Conservation (phyloP, 2,329 filamentous ascomycete species). For the Diaporthe caulivora region DNA sequence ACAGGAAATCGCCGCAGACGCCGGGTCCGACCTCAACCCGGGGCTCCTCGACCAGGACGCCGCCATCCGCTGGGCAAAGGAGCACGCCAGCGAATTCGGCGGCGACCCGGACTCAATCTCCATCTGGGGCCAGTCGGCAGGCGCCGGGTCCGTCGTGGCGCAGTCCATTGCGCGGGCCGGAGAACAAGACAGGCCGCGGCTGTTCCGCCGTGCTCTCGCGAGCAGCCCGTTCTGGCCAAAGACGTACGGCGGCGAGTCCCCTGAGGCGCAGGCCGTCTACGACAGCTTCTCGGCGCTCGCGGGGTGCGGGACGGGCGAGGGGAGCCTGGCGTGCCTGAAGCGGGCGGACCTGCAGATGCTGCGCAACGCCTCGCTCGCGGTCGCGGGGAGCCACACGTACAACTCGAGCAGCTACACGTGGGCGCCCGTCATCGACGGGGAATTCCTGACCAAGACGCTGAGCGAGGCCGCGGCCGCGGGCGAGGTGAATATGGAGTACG, state of each 20-base stretch:
- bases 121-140: constrained; percentile 68
- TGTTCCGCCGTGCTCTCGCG: constrained; percentile 46
- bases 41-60: constrained; percentile 64
- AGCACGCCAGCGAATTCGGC: constrained; percentile 61
- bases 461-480: constrained; percentile 55
- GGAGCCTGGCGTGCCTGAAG: constrained; percentile 69
- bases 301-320: constrained; percentile 56
- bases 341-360: constrained; percentile 63
- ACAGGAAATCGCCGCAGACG: constrained; percentile 56
- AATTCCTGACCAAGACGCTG: constrained; percentile 62
- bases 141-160: constrained; percentile 64
- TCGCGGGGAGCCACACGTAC: constrained; percentile 64
- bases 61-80: constrained; percentile 62
- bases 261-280: constrained; percentile 65
- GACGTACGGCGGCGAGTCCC: constrained; percentile 64
- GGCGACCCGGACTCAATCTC: constrained; percentile 61
- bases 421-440: constrained; percentile 70
- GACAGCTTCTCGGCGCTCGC: constrained; percentile 58
- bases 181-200: not conserved
- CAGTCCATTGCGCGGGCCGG: constrained; percentile 59
- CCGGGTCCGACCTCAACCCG: constrained; percentile 61
- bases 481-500: constrained; percentile 57
- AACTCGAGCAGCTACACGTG: constrained; percentile 69
- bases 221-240: constrained; percentile 71
- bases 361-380: constrained; percentile 61